Evolutionary conservation across 805 yeast species (phyloP), one percentile per base, ranked within the genome.

Genomic region (Komagataella kurtzmanii): DNA sequence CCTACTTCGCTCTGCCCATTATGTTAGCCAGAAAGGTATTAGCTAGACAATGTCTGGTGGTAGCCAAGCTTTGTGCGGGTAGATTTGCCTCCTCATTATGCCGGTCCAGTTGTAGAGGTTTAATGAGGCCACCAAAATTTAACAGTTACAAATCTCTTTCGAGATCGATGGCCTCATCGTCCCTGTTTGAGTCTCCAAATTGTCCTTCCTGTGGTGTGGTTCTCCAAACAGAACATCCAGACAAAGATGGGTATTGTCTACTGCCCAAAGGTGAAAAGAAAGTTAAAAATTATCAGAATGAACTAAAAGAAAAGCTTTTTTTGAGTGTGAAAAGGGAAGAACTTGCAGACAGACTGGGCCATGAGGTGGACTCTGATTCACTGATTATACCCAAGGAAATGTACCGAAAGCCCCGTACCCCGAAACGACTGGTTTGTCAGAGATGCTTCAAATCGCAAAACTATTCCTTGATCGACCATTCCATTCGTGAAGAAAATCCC

Each of bases 141-240:
- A 30, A 30, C 5, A 30, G 40, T 3, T 30, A 1, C 40, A 10
- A 4, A 10, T 30, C 3, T 30, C 3, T 8, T 5, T 30, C 40
- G 14, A 30, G 40, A 30, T 30, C 40, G 14, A 10, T 30, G 6
- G 1, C 14, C 6, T 30, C 40, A 14, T 30, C 40, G 12, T 10
- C 40, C 12, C 40, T 30, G n/a, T 30, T 30, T 30, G 40, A 30
- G 14, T 30, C 40, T 21, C 48, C 17, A 7, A 51, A 54, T 8
- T 82, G 88, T 60, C 59, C 67, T 4, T 74, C 85, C 2, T 83
- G 89, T 65, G 88, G 88, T 24, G 65, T 80, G 6, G 55, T 56
- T 7, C 62, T 82, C 18, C 88, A 83, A 57, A 58, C 59, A 5
- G 55, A 52, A 0, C 65, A 73, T 49, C 61, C 69, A 0, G 45